Evolutionary conservation across 352 stramenopile genomes (phyloP), one percentile per base, ranked within the genome.

Genomic region (Globisporangium nodosum): DNA sequence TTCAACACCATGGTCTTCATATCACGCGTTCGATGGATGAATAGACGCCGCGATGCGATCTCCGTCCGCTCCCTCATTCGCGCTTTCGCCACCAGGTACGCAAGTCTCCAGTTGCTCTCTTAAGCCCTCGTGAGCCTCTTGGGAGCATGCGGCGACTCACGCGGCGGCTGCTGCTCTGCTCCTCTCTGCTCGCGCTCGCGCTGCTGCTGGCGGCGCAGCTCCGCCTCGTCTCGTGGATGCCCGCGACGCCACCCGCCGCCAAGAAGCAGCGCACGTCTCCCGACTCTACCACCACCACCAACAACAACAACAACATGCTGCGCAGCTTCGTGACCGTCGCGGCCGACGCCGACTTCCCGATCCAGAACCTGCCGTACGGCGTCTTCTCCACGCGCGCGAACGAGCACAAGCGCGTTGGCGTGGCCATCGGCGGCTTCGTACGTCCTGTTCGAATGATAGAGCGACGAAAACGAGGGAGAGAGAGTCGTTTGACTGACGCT

Each of bases 351-450:
- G 81, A 98, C 70, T 98, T 98, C 65, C 87, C 94, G 27, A 82
- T 98, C 54, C 78, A 96, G 60, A 99, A 98, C 75, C 78, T 99
- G 55, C 95, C 95, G 20, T 98, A 98, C 77, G 94, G 96, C 47
- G 75, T 98, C 16, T 98, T 97, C 69, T 97, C 87, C 30, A 84
- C 76, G 61, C 78, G 74, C 54, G 82, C 56, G 56, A 87, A 71
- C 68, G 70, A 75, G 52, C 76, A 82, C 64, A 81, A 70, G 56
- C 83, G 87, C 66, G 68, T 92, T 33, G 87, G 87, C 65, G 87
- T 94, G 33, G 84, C 86, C 62, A 92, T 96, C 51, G 85, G 85
- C 58, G 72, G 88, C 56, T 81, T 78, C 58, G 79, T 91, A 68
- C 49, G 77, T 74, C 11, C n/a, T 30, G 43, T 30, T 3, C 8